Evolutionary conservation across 805 yeast genomes (phyloP), one percentile per base, ranked within the genome.

Genomic region (Lipomyces sp.): DNA sequence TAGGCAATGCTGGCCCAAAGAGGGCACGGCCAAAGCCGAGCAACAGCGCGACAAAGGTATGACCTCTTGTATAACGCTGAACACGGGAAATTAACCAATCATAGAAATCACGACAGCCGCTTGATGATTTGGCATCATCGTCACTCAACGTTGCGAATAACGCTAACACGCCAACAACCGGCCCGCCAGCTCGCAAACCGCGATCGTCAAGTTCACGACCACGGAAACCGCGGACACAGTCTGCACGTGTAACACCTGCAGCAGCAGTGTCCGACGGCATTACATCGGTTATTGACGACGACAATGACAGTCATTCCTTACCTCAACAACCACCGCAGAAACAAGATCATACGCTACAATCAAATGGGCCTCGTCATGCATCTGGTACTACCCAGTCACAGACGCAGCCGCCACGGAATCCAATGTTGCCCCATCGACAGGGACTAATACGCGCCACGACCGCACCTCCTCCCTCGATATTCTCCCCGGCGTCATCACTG

Each of bases 401-500:
- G 2, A 42, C 39, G 4, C 57, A 53, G 13, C 59, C 58, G 15
- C 53, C 58, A 4, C 50, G 33, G 33, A 7, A 45, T 18, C 60
- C 55, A 45, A 50, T 57, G 10, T 60, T 45, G 15, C 66, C 62
- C 3, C 62, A 63, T 34, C 66, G 62, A 6, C 56, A 45, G 32
- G 29, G 24, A 5, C 61, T 54, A 18, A 33, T 55, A 13, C 62
- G 61, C 11, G 39, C 67, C 13, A 62, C 50, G 13, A 53, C 64
- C 24, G 62, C 62, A 3, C 62, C 58, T n/a, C 50, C 64, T 3
- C 59, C 62, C 1, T 51, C 67, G 8, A 32, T 60, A 29, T 37
- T 57, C 50, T 66, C 69, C 13, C 60, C 69, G 13, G 39, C 63
- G n/a, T 57, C 69, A 18, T 65, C 69, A 15, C 42, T 51, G 4